Percentiles rank a stretch among this genome's conserved stretches.
phyloP scores from a whole-genome alignment of 129 eudicot genomes.

The Tanacetum coccineum region DNA sequence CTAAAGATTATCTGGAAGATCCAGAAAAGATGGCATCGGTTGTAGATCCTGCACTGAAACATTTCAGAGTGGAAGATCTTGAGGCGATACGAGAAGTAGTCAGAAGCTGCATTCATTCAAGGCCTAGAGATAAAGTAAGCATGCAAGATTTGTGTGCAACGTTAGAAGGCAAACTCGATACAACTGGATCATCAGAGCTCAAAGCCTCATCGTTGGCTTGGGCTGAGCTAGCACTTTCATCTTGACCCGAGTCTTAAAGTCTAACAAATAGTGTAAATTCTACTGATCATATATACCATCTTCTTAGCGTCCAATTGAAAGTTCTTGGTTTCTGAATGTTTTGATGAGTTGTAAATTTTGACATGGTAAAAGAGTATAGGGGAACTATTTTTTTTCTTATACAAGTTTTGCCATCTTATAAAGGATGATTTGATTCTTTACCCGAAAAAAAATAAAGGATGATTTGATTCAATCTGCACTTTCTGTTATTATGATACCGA shows the following conservation, averaged over 20 bases:
- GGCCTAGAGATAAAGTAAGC: constrained; percentile 35
- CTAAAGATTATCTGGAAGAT: constrained; percentile 60
- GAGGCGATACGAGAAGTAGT: no score
- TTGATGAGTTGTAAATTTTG: constrained; percentile 25
- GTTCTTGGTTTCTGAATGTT: constrained; percentile 7
- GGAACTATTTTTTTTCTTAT: constrained; percentile 9
- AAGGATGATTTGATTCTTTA: constrained; percentile 1
- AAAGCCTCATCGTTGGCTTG: no score
- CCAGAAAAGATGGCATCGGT: constrained; percentile 49
- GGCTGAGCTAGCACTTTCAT: no score
- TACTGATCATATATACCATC: no score
- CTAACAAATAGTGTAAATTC: no score
- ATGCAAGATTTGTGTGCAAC: constrained; percentile 66
- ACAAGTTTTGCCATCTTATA: constrained; percentile 13
- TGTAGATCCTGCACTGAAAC: constrained; percentile 74
- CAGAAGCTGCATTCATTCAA: constrained; percentile 39
- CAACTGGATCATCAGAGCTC: no score
- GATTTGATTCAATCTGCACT: no score
- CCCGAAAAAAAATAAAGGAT: background rate
- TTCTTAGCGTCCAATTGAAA: no score
- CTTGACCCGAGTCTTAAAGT: no score
- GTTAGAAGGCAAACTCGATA: no score
- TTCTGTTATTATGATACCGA: no score
- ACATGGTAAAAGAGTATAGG: constrained; percentile 10
- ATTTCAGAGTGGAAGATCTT: no score